Base-by-base conservation (phyloP, 1,139 yeast species). In the Hansenula sp. region DNA sequence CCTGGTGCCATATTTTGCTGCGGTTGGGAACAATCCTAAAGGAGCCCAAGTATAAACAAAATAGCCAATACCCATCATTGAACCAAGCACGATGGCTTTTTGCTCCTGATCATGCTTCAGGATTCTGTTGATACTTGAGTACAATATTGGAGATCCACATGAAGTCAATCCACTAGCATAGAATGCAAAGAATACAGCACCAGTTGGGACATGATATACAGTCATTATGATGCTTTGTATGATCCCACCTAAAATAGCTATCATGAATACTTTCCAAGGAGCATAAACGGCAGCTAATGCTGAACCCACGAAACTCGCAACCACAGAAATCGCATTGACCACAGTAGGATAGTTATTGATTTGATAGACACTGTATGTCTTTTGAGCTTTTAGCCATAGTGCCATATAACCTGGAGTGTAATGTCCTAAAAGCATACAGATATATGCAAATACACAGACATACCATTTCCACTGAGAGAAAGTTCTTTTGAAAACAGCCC, bases 1-100 rank as follows among this genome's bases (percentile, higher is more conserved):
- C 3, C 42, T 32, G 11, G 62, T 67, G 1, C 85, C 79, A 41
- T 68, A 71, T 73, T 84, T 80, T 6, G 78, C 79, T 19, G 40
- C 38, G 12, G 55, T 45, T 15, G 55, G 55, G 38, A 44, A 51
- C 12, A 47, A 28, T n/a, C 41, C 44, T 25, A 50, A 42, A 16
- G 56, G 49, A 13, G 50, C 21, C 45, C 54, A 51, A 1, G 50
- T 50, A 28, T 43, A 36, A 12, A 46, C 36, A 6, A 46, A 50
- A 29, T 50, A 41, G 6, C 48, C 48, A 29, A 45, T 29, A 5
- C 27, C 33, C 44, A 45, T 42, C 45, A 42, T 41, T 8, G 42
- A 28, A 15, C 46, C 48, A 8, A 36, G 12, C n/a, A 41, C 41
- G 24, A 45, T 43, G 3, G 48, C 43, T 31, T 42, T 45, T 19